Evolutionary conservation across 2,329 filamentous ascomycete genomes (phyloP), one percentile per base, ranked within the genome.

Genomic region (Calonectria crousiana): DNA sequence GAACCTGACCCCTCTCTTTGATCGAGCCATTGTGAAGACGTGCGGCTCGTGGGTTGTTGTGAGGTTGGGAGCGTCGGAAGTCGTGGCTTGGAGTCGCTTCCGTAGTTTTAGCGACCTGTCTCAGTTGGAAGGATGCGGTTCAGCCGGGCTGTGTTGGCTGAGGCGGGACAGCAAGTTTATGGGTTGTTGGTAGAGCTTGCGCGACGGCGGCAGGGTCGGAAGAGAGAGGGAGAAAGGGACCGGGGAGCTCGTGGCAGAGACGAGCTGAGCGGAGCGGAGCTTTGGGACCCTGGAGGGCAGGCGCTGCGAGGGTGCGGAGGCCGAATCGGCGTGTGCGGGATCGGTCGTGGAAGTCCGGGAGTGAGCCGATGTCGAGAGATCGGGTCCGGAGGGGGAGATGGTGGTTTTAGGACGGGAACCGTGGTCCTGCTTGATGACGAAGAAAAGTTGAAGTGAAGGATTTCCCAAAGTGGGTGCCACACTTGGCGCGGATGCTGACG

Each of bases 1-100:
- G 83, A 91, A 91, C 77, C 88, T 87, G 74, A 91, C 89, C 81
- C 89, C 89, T 82, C 89, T 87, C 83, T 84, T 85, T 76, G 84
- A 81, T 75, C 84, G 82, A 67, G 80, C 81, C 84, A 86, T 86
- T 76, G 75, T 72, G 76, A 74, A 34, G 26, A 62, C 67, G 64
- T 58, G 28, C 72, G 67, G 62, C 36, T 49, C 41, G 32, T 47
- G 69, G 56, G 62, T 44, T 44, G 41, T 47, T 26, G 72, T 13
- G 67, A 71, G 64, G 64, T 73, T 60, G 53, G 51, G 58, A 30
- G 38, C 30, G 26, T 72, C 52, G 28, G 28, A 30, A 53, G 20
- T 6, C 60, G 52, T 56, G 62, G 30, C 47, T 44, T 52, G 44
- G 18, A 38, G 53, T 69, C 44, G 51, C 49, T 20, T 14, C 16